Conservation (phyloP, 371 early-diverging fungal genomes). For the Basidiobolus heterosporus region DNA sequence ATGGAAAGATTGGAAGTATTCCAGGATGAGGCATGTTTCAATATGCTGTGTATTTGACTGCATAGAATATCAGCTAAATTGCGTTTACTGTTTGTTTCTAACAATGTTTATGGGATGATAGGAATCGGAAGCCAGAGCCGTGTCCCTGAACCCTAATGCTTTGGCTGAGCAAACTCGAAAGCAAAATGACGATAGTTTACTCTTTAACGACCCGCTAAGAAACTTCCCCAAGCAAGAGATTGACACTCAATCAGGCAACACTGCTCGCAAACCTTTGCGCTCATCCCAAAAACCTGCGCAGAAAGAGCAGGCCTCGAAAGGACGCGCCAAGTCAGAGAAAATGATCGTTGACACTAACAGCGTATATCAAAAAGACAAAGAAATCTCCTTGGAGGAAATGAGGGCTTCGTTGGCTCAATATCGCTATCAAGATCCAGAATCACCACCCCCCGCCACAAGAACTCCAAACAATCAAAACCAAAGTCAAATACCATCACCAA, state of each 20-base stretch:
- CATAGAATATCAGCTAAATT: background rate
- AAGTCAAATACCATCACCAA: too few relatives aligned
- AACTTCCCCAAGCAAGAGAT: background rate
- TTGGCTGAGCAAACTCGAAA: too few relatives aligned
- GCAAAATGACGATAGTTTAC: background rate
- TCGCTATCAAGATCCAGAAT: too few relatives aligned
- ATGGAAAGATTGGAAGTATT: constrained; percentile 16
- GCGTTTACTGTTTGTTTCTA: background rate
- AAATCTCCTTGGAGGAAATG: background rate
- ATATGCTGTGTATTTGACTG: background rate
- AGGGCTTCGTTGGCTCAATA: too few relatives aligned
- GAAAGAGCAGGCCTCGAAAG: too few relatives aligned
- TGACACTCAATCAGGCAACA: background rate
- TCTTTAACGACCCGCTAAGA: background rate
- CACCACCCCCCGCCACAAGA: too few relatives aligned
- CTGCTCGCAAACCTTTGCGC: background rate
- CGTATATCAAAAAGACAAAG: background rate
- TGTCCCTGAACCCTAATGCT: background rate
- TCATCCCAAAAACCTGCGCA: too few relatives aligned
- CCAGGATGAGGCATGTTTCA: constrained; percentile 8
- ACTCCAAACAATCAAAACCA: too few relatives aligned
- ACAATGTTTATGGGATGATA: background rate
- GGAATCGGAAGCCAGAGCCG: background rate
- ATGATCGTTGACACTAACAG: background rate
- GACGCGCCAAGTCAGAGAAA: background rate